Percentiles rank a stretch among this genome's conserved stretches.
Evolutionary conservation across 345 rosid genomes (phyloP).

Genomic region (Heritiera littoralis): DNA sequence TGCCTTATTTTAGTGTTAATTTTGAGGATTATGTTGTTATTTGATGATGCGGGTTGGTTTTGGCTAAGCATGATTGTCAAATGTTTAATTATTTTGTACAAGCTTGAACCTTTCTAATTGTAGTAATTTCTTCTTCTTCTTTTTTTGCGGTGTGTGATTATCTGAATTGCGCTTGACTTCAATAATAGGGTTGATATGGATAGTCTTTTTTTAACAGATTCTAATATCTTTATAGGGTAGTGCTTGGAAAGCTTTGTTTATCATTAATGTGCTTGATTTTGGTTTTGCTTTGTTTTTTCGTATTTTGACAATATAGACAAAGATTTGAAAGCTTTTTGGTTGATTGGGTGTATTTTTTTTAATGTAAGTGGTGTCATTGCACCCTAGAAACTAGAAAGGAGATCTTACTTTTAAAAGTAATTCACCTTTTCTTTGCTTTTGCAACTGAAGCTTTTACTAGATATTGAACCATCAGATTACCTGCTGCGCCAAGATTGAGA

Average conservation of each 20-base stretch:
- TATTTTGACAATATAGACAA: neutral
- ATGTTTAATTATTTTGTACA: neutral
- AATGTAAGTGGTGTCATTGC: neutral
- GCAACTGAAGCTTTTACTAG: neutral
- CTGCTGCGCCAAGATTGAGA: neutral
- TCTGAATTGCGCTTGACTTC: neutral
- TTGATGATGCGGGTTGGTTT: neutral
- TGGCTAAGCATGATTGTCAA: neutral
- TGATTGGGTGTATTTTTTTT: neutral
- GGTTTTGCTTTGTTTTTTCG: neutral
- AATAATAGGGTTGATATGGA: no score
- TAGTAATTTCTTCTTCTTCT: neutral
- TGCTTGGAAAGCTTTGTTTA: neutral
- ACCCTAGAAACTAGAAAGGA: neutral
- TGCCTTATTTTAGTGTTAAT: neutral
- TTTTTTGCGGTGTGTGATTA: neutral
- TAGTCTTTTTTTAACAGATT: constrained; percentile 10
- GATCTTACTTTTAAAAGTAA: neutral
- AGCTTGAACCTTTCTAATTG: neutral
- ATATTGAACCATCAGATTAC: neutral
- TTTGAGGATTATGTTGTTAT: neutral
- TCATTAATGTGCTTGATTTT: neutral
- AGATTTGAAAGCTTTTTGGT: neutral
- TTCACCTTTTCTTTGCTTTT: neutral
- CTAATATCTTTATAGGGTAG: neutral